A percentile compares a stretch with the other conserved stretches of the same genome.
These are phyloP conservation scores for Aureobasidium sp. DNA, from an alignment of 2,329 filamentous ascomycete species.

Conservation along the genomic window DNA sequence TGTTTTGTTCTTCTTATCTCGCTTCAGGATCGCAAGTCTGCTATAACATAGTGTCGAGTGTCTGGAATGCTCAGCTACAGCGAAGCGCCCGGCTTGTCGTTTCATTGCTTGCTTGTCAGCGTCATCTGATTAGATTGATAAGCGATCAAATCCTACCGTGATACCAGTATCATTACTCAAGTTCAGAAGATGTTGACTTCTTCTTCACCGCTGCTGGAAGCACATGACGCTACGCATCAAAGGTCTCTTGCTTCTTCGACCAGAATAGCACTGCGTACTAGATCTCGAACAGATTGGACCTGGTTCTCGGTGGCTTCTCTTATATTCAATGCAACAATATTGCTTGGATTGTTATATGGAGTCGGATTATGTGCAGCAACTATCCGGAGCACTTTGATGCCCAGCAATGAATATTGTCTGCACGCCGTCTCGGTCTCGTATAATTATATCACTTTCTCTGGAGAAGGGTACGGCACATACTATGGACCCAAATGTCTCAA, in stretches of 20 bases:
- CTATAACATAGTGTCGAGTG: background rate
- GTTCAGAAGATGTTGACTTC: background rate
- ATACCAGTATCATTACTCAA: background rate
- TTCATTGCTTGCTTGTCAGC: background rate
- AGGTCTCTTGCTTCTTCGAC: background rate
- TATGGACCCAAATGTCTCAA: constrained; percentile 3
- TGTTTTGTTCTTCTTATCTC: background rate
- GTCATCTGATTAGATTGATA: constrained; percentile 15
- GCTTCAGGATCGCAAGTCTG: background rate
- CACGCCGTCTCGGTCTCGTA: background rate
- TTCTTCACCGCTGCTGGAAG: background rate
- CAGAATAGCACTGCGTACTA: background rate
- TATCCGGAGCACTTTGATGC: constrained; percentile 2
- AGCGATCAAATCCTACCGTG: background rate
- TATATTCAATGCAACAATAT: background rate
- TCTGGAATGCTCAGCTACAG: background rate
- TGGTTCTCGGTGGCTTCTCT: background rate
- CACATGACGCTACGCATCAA: background rate
- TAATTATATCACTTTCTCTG: constrained; percentile 7
- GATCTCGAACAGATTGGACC: background rate
- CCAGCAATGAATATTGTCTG: constrained; percentile 1
- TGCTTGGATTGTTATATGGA: background rate
- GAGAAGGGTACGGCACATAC: constrained; percentile 3
- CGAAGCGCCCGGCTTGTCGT: background rate
- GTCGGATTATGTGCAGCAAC: background rate